Percentiles rank a stretch among this genome's conserved stretches.
These are phyloP conservation scores for Capronia coronata DNA, from an alignment of 2,329 filamentous ascomycete genomes.

Conservation along the genomic window DNA sequence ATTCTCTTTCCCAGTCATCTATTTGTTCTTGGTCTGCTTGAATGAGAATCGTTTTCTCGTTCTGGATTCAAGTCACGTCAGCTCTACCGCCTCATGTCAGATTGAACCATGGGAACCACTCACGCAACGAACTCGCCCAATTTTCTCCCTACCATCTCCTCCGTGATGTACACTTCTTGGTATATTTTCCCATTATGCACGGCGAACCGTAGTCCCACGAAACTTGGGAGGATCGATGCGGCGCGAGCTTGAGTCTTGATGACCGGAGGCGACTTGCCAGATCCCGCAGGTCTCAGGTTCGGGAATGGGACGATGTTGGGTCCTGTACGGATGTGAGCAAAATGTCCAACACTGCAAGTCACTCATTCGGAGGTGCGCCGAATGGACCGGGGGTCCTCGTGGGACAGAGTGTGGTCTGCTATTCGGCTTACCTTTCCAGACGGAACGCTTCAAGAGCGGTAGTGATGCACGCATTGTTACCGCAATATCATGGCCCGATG, in stretches of 20 bases:
- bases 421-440: conserved; percentile 69
- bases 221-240: conserved; percentile 85
- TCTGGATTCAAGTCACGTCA: conserved; percentile 35
- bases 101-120: conserved; percentile 37
- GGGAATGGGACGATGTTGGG: conserved; percentile 37
- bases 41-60: conserved; percentile 63
- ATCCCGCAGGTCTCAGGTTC: conserved; percentile 45
- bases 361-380: background rate
- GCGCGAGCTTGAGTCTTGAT: conserved; percentile 82
- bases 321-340: conserved; percentile 6
- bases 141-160: conserved; percentile 95
- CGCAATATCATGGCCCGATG: conserved; percentile 13
- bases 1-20: conserved; percentile 24
- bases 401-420: background rate
- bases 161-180: conserved; percentile 73
- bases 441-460: conserved; percentile 64
- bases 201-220: conserved; percentile 82
- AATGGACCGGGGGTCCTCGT: background rate
- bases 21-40: conserved; percentile 66
- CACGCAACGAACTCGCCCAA: conserved; percentile 87
- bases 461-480: conserved; percentile 61
- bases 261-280: conserved; percentile 54
- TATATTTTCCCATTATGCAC: conserved; percentile 90
- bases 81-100: background rate
- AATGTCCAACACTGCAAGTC: no score